Conservation (phyloP, 2,329 filamentous ascomycete species). For the Neopestalotiopsis sp. region DNA sequence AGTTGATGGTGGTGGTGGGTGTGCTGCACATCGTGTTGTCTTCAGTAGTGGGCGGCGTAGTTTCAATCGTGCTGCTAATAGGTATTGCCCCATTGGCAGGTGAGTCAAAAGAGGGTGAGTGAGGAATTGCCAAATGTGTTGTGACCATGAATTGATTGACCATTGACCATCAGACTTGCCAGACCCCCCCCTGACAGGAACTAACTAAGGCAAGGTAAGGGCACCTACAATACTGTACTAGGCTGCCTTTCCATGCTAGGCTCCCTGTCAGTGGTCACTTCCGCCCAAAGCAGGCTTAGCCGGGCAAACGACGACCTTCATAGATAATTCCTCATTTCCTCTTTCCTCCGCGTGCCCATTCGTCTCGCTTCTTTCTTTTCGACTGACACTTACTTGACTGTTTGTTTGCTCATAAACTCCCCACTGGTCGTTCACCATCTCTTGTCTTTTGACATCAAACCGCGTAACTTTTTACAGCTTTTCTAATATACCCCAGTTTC, state of each 20-base stretch:
- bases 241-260: neutral
- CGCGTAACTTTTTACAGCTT: neutral
- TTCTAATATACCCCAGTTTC: constrained; percentile 9
- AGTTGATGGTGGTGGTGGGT: too few species aligned
- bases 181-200: too few species aligned
- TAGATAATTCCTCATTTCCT: neutral
- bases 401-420: neutral
- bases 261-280: neutral
- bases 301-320: neutral
- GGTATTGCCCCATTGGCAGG: too few species aligned
- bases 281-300: neutral
- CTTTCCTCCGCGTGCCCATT: neutral
- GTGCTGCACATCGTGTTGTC: too few species aligned
- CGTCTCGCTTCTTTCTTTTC: constrained; percentile 1
- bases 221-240: too few species aligned
- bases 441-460: neutral
- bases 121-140: too few species aligned
- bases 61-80: too few species aligned
- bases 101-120: too few species aligned
- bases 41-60: too few species aligned
- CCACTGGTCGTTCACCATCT: constrained; percentile 10
- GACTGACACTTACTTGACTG: neutral
- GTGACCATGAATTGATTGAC: too few species aligned
- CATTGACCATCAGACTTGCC: too few species aligned
- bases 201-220: too few species aligned